Conservation (phyloP, 2,329 filamentous ascomycete genomes). For the Xylaria sp. region DNA sequence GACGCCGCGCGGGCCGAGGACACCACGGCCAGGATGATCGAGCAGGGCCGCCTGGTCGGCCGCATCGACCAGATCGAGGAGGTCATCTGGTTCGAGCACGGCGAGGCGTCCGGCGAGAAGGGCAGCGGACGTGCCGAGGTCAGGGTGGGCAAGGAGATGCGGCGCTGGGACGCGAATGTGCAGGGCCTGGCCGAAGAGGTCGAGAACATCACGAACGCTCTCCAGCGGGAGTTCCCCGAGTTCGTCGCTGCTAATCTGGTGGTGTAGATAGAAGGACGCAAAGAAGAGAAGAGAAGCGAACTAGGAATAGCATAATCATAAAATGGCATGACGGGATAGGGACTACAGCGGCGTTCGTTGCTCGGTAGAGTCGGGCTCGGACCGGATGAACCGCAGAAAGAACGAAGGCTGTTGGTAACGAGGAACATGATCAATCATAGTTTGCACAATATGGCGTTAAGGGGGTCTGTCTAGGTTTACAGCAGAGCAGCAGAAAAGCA, state of each 20-base stretch:
- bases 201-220: conserved; percentile 82
- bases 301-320: conserved; percentile 7
- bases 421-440: conserved; percentile 15
- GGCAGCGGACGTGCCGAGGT: conserved; percentile 73
- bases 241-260: conserved; percentile 67
- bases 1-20: conserved; percentile 85
- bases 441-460: conserved; percentile 27
- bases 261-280: conserved; percentile 43
- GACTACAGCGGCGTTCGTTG: conserved; percentile 25
- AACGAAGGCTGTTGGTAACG: neutral
- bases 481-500: conserved; percentile 28
- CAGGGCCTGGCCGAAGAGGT: conserved; percentile 89
- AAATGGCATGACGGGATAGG: conserved; percentile 16
- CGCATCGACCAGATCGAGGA: conserved; percentile 94
- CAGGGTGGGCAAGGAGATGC: conserved; percentile 75
- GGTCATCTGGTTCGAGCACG: conserved; percentile 85
- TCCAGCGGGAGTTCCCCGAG: conserved; percentile 83
- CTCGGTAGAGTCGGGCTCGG: conserved; percentile 10
- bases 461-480: conserved; percentile 17
- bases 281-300: neutral
- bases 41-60: conserved; percentile 88
- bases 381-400: conserved; percentile 7
- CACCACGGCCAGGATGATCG: conserved; percentile 94
- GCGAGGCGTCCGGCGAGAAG: conserved; percentile 75
- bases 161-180: conserved; percentile 90